These are phyloP conservation scores for Bryoglossum gracile DNA, from an alignment of 495 filamentous ascomycete genomes.

Conservation along the genomic window DNA sequence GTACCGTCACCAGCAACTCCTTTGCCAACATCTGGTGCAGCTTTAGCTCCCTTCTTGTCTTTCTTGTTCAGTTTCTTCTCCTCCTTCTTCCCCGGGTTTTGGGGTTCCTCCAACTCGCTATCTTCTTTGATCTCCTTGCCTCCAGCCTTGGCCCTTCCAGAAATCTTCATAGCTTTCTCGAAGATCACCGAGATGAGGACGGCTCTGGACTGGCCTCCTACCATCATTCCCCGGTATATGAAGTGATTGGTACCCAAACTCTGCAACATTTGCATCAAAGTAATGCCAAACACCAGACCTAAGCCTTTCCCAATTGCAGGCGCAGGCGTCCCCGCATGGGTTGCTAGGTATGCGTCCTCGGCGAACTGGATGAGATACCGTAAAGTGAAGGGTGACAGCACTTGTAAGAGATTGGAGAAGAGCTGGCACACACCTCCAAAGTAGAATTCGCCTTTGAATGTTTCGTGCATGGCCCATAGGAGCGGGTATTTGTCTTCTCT, in stretches of 20 bases:
- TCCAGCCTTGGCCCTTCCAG: slow-evolving; percentile 69
- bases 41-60: slow-evolving; percentile 35
- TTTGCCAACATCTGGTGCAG: slow-evolving; percentile 30
- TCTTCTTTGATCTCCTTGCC: slow-evolving; percentile 32
- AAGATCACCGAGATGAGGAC: slow-evolving; percentile 71
- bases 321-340: slow-evolving; percentile 36
- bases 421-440: slow-evolving; percentile 72
- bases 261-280: slow-evolving; percentile 65
- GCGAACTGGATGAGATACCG: slow-evolving; percentile 75
- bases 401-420: slow-evolving; percentile 59
- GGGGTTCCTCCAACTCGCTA: slow-evolving; percentile 39
- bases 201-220: slow-evolving; percentile 68
- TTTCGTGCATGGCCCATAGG: slow-evolving; percentile 76
- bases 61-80: slow-evolving; percentile 28
- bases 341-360: slow-evolving; percentile 62
- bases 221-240: slow-evolving; percentile 73
- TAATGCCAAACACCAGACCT: slow-evolving; percentile 69
- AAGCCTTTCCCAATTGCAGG: slow-evolving; percentile 62
- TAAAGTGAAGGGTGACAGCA: slow-evolving; percentile 65
- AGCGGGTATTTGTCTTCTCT: slow-evolving; percentile 69
- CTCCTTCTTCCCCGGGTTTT: slow-evolving; percentile 25
- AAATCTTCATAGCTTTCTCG: slow-evolving; percentile 76
- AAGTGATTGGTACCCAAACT: slow-evolving; percentile 72
- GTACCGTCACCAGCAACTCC: slow-evolving; percentile 56
- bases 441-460: slow-evolving; percentile 79